Percentiles rank a stretch among this genome's conserved stretches.
Conservation (phyloP, 345 rosid genomes). For the Moricandia moricandioides region DNA sequence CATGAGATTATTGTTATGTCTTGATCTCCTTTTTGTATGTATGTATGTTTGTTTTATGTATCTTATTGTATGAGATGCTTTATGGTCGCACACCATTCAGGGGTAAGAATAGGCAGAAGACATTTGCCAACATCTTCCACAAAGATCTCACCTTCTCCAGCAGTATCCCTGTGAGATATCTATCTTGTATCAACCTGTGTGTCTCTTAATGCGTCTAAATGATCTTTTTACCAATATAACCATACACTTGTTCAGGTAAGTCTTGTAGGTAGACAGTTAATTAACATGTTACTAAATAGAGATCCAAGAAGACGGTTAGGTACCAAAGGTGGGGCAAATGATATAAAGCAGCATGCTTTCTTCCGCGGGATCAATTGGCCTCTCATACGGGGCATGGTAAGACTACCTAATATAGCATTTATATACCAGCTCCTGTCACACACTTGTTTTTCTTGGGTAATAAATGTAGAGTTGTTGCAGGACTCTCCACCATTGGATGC, state of each 20-base stretch:
- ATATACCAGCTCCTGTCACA: neutral
- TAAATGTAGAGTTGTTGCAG: constrained; percentile 40
- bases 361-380: constrained; percentile 93
- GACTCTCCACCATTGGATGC: constrained; percentile 67
- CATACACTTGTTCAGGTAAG: constrained; percentile 93
- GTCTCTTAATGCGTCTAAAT: too few species aligned
- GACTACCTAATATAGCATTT: neutral
- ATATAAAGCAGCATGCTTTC: constrained; percentile 88
- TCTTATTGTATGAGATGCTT: constrained; percentile 91
- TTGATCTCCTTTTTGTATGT: neutral
- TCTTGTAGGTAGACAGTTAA: constrained; percentile 76
- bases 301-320: constrained; percentile 80
- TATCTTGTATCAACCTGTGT: constrained; percentile 5
- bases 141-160: constrained; percentile 96
- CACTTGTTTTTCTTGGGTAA: neutral
- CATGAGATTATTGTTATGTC: neutral
- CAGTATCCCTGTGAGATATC: constrained; percentile 70
- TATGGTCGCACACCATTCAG: constrained; percentile 98
- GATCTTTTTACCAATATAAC: too few species aligned
- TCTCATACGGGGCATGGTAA: constrained; percentile 89
- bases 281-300: constrained; percentile 63
- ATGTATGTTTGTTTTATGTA: too few species aligned
- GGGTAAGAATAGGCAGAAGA: constrained; percentile 96
- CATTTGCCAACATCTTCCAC: constrained; percentile 87
- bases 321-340: constrained; percentile 71